Base-by-base conservation (phyloP, 495 filamentous ascomycete species). In the Elasticomyces elasticus region DNA sequence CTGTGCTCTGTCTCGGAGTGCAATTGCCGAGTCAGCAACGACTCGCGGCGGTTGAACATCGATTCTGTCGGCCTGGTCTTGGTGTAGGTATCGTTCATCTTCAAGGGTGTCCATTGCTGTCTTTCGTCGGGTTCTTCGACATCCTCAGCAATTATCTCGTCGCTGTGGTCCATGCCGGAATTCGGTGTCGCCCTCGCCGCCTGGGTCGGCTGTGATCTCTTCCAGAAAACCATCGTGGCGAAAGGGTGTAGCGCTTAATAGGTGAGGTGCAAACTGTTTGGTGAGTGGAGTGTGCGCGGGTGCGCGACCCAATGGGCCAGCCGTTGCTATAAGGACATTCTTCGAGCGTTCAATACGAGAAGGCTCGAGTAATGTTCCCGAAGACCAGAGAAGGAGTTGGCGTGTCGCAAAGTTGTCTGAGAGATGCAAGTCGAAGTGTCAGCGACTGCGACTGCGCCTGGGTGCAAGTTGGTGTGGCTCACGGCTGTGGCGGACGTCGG, bases 111-210 rank as follows among this genome's bases (percentile, higher is more conserved):
- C 56, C 56, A 59, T 27, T 43, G 13, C 13, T 24, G 12, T 23
- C 23, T 37, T 35, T 64, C 52, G 27, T 66, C 62, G 11, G 63
- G 63, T 23, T 62, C 62, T 40, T 66, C 63, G 51, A 64, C 63
- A 2, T 54, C 42, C n/a, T 66, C 63, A 19, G 51, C 54, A 20
- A 41, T 7, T 19, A 40, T 37, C 26, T 52, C 55, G 37, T 58
- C 55, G 50, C 40, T 42, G 37, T 57, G 54, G 19, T 57, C 54
- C 27, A 52, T 51, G 26, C 17, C 54, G 2, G 40, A 19, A 41
- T 6, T 49, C 46, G 47, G 37, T 19, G 54, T 28, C n/a, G 7
- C 20, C 1, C 19, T 24, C 23, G 47, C 23, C 20, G n/a, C 26
- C 4, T 22, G 35, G 47, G 41, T 26, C 10, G 47, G 23, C 37